These are phyloP conservation scores for Daphne laureola DNA, from an alignment of 441 rosid species.

Conservation along the genomic window DNA sequence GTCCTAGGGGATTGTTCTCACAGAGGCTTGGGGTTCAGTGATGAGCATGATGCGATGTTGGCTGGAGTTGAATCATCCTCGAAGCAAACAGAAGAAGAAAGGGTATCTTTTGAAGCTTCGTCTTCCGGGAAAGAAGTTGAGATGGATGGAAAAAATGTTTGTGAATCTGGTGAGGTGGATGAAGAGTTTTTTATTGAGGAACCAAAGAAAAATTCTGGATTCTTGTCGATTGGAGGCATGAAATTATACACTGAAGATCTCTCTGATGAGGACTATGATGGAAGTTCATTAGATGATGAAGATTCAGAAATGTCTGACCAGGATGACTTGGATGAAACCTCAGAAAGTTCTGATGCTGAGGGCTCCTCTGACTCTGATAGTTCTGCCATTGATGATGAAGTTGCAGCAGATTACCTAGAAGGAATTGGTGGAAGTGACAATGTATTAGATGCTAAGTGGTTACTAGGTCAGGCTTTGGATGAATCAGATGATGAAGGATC, in stretches of 20 bases:
- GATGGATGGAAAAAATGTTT: constrained; percentile 16
- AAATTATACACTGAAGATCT: constrained; percentile 64
- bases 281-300: constrained; percentile 32
- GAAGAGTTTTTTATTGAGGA: constrained; percentile 29
- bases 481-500: constrained; percentile 49
- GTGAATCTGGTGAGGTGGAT: constrained; percentile 20
- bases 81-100: constrained; percentile 32
- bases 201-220: constrained; percentile 44
- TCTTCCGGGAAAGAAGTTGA: constrained; percentile 29
- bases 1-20: constrained; percentile 53
- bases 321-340: constrained; percentile 26
- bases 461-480: constrained; percentile 40
- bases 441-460: constrained; percentile 49
- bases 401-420: constrained; percentile 76
- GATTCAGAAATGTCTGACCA: constrained; percentile 33
- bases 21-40: constrained; percentile 57
- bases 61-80: constrained; percentile 36
- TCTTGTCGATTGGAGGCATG: constrained; percentile 59
- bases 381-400: constrained; percentile 64
- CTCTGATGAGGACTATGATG: constrained; percentile 36
- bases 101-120: constrained; percentile 20
- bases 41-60: constrained; percentile 38
- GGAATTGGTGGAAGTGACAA: constrained; percentile 72
- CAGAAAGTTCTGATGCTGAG: constrained; percentile 42
- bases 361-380: constrained; percentile 34